Percentiles rank a stretch among this genome's conserved stretches.
Conservation (phyloP, 495 filamentous ascomycete genomes). For the Bathelium albidoporum region DNA sequence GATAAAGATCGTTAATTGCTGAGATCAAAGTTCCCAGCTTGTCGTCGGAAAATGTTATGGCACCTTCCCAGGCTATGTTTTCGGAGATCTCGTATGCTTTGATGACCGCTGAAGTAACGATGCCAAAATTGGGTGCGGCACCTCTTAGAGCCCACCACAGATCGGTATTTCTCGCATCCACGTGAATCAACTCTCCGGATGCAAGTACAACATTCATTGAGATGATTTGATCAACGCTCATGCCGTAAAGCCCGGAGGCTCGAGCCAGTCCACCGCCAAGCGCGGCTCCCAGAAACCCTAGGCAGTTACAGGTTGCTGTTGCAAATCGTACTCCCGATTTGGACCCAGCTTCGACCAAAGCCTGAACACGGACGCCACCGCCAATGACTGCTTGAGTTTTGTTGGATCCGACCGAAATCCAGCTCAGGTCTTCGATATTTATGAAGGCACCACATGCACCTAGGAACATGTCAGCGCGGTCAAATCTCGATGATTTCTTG, state of each 20-base stretch:
- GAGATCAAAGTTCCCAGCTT: constrained; percentile 9
- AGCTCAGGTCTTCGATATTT: neutral
- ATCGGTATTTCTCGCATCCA: constrained; percentile 24
- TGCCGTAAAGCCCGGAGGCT: neutral
- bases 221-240: neutral
- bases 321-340: neutral
- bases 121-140: constrained; percentile 35
- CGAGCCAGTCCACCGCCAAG: neutral
- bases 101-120: constrained; percentile 25
- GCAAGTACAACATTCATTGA: constrained; percentile 18
- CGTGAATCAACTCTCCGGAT: constrained; percentile 20
- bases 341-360: neutral
- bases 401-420: neutral
- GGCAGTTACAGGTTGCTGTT: neutral
- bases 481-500: too few species aligned
- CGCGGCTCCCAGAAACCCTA: constrained; percentile 4
- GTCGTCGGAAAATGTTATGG: constrained; percentile 10
- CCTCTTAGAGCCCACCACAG: constrained; percentile 35
- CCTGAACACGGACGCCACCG: neutral
- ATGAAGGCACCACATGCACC: neutral
- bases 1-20: constrained; percentile 13
- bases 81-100: constrained; percentile 15
- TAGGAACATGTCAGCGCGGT: neutral
- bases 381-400: neutral
- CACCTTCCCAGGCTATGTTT: constrained; percentile 24